phyloP scores from a whole-genome alignment of 2,329 filamentous ascomycete species.

The Fusarium keratoplasticum region DNA sequence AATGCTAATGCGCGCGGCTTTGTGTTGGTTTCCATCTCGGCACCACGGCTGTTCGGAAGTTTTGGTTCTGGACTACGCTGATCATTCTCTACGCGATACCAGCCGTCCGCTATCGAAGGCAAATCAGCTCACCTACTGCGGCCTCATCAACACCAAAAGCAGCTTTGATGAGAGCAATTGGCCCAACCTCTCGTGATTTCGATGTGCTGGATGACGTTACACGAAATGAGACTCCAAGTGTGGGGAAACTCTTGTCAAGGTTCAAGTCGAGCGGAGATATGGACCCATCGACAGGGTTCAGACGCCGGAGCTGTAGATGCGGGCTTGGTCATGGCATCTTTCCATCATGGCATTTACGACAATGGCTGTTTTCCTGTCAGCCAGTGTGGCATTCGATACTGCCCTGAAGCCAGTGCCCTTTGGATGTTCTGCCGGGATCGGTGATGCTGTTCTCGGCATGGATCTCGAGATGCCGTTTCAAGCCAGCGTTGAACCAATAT shows the following conservation, averaged over 20 bases:
- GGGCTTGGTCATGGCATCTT: slow-evolving; percentile 9
- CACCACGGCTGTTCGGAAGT: not conserved
- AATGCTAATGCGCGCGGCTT: slow-evolving; percentile 16
- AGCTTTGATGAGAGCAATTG: slow-evolving; percentile 8
- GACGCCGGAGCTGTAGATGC: slow-evolving; percentile 9
- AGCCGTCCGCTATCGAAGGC: slow-evolving; percentile 15
- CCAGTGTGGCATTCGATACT: not conserved
- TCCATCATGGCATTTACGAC: slow-evolving; percentile 3
- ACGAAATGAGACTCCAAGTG: slow-evolving; percentile 30
- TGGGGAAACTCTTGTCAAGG: slow-evolving; percentile 29
- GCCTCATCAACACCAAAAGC: slow-evolving; percentile 9
- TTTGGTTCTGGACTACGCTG: not conserved
- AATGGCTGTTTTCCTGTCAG: not conserved
- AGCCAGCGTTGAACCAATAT: not conserved
- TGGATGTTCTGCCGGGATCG: not conserved
- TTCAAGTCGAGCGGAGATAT: slow-evolving; percentile 21
- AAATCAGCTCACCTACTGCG: not conserved
- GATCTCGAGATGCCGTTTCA: not conserved
- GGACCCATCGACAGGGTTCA: slow-evolving; percentile 21
- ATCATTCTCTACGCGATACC: not conserved
- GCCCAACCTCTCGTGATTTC: slow-evolving; percentile 22
- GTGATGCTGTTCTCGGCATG: not conserved
- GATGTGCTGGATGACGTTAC: slow-evolving; percentile 28
- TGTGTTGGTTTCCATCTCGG: slow-evolving; percentile 3
- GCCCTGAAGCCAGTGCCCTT: not conserved